Conservation (phyloP, 352 stramenopile species). For the Globisporangium cederbergense region DNA sequence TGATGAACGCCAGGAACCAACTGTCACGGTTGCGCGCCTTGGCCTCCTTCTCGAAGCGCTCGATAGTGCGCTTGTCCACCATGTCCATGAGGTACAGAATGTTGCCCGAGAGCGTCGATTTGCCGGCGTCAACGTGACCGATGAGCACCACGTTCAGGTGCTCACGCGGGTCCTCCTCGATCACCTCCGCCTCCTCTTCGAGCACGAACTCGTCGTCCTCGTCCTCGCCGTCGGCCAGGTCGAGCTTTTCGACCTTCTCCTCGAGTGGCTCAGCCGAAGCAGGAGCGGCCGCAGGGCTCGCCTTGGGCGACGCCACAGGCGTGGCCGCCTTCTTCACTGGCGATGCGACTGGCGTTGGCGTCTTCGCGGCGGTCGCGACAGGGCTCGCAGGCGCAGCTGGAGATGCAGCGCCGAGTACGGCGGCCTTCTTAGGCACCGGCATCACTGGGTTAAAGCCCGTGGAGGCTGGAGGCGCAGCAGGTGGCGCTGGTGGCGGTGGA, state of each 20-base stretch:
- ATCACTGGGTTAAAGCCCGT: conserved; percentile 61
- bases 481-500: conserved; percentile 31
- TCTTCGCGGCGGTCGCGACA: conserved; percentile 15
- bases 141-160: conserved; percentile 99
- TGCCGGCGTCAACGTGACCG: conserved; percentile 98
- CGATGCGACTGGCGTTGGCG: conserved; percentile 18
- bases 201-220: conserved; percentile 52
- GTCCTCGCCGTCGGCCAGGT: conserved; percentile 31
- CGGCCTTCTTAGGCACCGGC: conserved; percentile 71
- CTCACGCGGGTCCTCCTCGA: conserved; percentile 93
- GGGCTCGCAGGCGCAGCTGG: conserved; percentile 19
- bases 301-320: conserved; percentile 28
- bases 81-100: conserved; percentile 98
- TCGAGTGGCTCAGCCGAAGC: conserved; percentile 12
- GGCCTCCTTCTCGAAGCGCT: conserved; percentile 98
- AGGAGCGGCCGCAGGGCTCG: conserved; percentile 13
- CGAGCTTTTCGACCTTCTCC: conserved; percentile 24
- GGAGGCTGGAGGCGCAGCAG: conserved; percentile 25
- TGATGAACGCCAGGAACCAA: conserved; percentile 98
- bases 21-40: conserved; percentile 88
- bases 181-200: conserved; percentile 60
- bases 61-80: conserved; percentile 99
- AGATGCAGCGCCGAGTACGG: conserved; percentile 18
- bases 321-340: conserved; percentile 20
- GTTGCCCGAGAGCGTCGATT: conserved; percentile 97